Evolutionary conservation across 345 rosid genomes (phyloP), one percentile per base, ranked within the genome.

Genomic region (Trapa incisa): DNA sequence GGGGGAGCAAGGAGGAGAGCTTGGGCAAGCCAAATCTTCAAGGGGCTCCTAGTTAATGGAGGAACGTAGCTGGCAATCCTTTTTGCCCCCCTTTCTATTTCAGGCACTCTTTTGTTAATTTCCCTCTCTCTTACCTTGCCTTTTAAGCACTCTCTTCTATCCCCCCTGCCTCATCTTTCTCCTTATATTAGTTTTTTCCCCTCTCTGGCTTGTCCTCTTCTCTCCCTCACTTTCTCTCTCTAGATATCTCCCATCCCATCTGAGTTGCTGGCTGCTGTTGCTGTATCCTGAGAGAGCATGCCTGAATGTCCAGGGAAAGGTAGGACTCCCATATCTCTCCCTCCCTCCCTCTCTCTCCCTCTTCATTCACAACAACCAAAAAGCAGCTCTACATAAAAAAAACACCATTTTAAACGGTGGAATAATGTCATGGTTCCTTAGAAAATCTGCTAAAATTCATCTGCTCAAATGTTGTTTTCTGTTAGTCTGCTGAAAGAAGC

Each of bases 291-390:
- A 37, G 79, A 82, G 84, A 84, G 96, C 89, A 90, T 90, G 96
- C 94, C 84, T 93, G 89, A 85, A 90, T 90, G 96, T 90, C 93
- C 86, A 85, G 88, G 81, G 92, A 90, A 87, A 90, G 98, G 97
- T 93, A 80, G 71, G 50, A 73, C 69, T 48, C 65, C 70, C 39
- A 70, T 73, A 76, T 43, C 47, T 17, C 36, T 48, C 52, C 37
- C 41, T 69, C 73, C 71, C 41, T 69, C 73, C 71, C 47, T 17
- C 36, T 48, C 52, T 29, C 41, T 69, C 73, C 71, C 67, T 38
- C 66, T 68, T 61, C 42, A 13, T 15, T 4, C 6, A 2, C 35
- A 50, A 50, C 56, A 50, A 58, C 15, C 48, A 45, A 45, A 45
- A 45, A 45, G 35, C 4, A 9, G 35, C 32, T 2, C 8, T 8